A percentile compares a stretch with the other conserved stretches of the same genome.
Conservation (phyloP, 345 rosid species). For the Carallia pectinifolia region DNA sequence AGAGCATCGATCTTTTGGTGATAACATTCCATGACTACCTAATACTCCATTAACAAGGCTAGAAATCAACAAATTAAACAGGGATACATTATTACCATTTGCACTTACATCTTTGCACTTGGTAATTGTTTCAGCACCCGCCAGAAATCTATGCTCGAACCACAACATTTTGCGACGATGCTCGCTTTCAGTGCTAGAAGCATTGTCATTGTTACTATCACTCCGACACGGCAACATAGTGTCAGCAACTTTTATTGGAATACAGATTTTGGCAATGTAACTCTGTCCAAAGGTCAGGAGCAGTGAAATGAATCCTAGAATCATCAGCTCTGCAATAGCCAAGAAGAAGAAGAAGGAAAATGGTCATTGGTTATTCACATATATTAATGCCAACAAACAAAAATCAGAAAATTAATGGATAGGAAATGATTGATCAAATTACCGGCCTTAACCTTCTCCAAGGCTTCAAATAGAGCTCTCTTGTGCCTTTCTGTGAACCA, state of each 20-base stretch:
- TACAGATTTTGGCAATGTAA: slow-evolving; percentile 60
- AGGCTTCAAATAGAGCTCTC: slow-evolving; percentile 77
- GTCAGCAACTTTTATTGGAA: slow-evolving; percentile 50
- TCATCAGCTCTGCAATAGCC: slow-evolving; percentile 79
- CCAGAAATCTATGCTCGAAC: slow-evolving; percentile 53
- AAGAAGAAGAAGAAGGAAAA: slow-evolving; percentile 1
- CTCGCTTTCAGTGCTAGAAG: slow-evolving; percentile 26
- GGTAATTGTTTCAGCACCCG: slow-evolving; percentile 21
- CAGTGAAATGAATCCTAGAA: slow-evolving; percentile 90
- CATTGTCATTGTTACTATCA: slow-evolving; percentile 4
- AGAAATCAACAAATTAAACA: background rate
- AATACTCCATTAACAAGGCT: background rate
- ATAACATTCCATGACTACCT: background rate
- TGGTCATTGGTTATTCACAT: background rate
- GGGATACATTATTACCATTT: background rate
- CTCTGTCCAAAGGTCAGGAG: slow-evolving; percentile 73
- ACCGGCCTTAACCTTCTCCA: slow-evolving; percentile 92
- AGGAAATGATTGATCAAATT: background rate
- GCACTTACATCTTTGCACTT: slow-evolving; percentile 57
- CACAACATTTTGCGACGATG: slow-evolving; percentile 57
- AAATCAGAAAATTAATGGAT: too few species aligned
- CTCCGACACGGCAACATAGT: slow-evolving; percentile 70
- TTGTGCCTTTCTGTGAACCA: slow-evolving; percentile 75
- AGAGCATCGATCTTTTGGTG: too few species aligned
- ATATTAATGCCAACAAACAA: background rate